A percentile compares a stretch with the other conserved stretches of the same genome.
Evolutionary conservation across 1,139 yeast genomes (phyloP).

Genomic region (Taiozyma sp.): DNA sequence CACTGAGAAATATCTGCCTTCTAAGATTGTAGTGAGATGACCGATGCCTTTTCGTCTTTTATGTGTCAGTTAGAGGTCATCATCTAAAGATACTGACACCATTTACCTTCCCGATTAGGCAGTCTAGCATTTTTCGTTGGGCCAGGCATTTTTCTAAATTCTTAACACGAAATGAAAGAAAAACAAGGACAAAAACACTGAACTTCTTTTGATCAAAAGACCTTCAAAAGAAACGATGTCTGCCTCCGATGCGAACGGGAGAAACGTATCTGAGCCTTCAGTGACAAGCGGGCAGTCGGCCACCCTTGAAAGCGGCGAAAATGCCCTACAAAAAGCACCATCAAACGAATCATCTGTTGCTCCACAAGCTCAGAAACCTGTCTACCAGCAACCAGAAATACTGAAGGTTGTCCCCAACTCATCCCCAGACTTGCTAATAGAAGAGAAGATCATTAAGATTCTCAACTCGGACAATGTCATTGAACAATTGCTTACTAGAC

Average conservation of each 20-base stretch:
- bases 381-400: neutral
- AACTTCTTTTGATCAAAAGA: neutral
- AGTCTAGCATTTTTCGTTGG: neutral
- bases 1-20: neutral
- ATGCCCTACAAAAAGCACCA: neutral
- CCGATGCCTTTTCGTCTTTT: too few relatives aligned
- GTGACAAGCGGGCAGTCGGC: neutral
- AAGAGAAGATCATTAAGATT: slow-evolving; percentile 39
- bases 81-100: neutral
- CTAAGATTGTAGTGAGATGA: too few relatives aligned
- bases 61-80: too few relatives aligned
- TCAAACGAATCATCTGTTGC: neutral
- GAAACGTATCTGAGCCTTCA: neutral
- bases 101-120: neutral
- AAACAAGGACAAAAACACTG: neutral
- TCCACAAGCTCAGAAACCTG: neutral
- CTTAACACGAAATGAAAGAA: neutral
- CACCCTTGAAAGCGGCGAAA: neutral
- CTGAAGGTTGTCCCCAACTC: slow-evolving; percentile 17
- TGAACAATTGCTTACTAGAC: slow-evolving; percentile 61
- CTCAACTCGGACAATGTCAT: slow-evolving; percentile 54
- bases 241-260: neutral
- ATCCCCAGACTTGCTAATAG: slow-evolving; percentile 31
- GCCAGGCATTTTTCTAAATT: neutral
- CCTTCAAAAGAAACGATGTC: neutral